A percentile compares a stretch with the other conserved stretches of the same genome.
These are phyloP conservation scores for Halophytophthora polymorphica DNA, from an alignment of 352 stramenopile genomes.

Conservation along the genomic window DNA sequence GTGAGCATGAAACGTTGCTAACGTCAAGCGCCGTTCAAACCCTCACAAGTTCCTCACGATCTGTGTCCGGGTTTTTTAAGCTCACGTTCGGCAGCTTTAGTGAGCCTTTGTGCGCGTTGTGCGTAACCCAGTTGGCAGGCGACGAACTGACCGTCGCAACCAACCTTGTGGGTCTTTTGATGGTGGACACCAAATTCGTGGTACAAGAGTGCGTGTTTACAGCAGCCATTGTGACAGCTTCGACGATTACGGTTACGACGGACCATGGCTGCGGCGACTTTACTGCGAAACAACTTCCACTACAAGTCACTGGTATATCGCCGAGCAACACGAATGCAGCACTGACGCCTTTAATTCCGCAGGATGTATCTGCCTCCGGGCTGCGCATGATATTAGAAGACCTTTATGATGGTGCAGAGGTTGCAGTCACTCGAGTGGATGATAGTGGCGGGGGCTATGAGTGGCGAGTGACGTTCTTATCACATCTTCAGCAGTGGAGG, in stretches of 20 bases:
- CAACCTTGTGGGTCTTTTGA: constrained; percentile 62
- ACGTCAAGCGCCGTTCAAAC: constrained; percentile 90
- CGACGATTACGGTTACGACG: constrained; percentile 42
- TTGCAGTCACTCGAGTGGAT: constrained; percentile 38
- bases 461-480: constrained; percentile 92
- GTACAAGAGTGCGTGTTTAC: constrained; percentile 78
- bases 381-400: constrained; percentile 71
- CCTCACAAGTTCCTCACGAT: constrained; percentile 30
- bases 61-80: constrained; percentile 50
- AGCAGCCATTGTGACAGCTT: constrained; percentile 30
- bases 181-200: constrained; percentile 52
- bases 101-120: constrained; percentile 47
- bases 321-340: constrained; percentile 13
- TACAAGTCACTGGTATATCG: constrained; percentile 30
- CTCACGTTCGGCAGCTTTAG: constrained; percentile 70
- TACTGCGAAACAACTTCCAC: constrained; percentile 28
- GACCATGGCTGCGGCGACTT: constrained; percentile 66
- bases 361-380: constrained; percentile 49
- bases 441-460: constrained; percentile 46
- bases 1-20: constrained; percentile 59
- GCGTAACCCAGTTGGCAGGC: constrained; percentile 40
- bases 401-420: constrained; percentile 31
- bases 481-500: constrained; percentile 78
- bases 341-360: constrained; percentile 61
- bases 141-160: constrained; percentile 57